Evolutionary conservation across 352 stramenopile genomes (phyloP).

Genomic region (Elongisporangium anandrum): DNA sequence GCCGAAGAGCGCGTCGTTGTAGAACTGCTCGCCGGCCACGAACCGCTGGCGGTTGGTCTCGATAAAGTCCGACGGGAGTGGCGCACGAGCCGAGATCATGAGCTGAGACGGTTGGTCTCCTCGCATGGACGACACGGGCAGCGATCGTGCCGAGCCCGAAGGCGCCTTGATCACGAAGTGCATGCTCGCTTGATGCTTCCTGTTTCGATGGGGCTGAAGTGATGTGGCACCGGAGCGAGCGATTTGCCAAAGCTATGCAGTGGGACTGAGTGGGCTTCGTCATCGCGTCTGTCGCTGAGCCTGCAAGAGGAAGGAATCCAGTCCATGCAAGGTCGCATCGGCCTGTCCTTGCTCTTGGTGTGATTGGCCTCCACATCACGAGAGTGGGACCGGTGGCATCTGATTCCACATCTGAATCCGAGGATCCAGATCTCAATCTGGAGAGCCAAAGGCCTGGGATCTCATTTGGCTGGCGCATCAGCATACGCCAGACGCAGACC

Average conservation of each 20-base stretch:
- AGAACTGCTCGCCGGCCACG: constrained; percentile 25
- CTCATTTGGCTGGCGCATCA: background rate
- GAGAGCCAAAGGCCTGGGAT: background rate
- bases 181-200: background rate
- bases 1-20: constrained; percentile 53
- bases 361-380: background rate
- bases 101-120: too few species aligned
- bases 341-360: background rate
- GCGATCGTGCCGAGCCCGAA: background rate
- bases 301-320: background rate
- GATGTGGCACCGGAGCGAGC: too few species aligned
- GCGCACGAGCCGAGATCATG: too few species aligned
- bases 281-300: background rate
- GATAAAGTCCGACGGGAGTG: too few species aligned
- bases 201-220: too few species aligned
- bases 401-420: background rate
- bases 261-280: background rate
- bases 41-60: too few species aligned
- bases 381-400: background rate
- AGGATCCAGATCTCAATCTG: background rate
- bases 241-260: background rate
- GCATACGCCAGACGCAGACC: background rate
- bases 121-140: too few species aligned
- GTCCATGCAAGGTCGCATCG: background rate
- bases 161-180: background rate